Conservation (phyloP, 768 basidiomycete genomes). For the Rhodotorula taiwanensis region DNA sequence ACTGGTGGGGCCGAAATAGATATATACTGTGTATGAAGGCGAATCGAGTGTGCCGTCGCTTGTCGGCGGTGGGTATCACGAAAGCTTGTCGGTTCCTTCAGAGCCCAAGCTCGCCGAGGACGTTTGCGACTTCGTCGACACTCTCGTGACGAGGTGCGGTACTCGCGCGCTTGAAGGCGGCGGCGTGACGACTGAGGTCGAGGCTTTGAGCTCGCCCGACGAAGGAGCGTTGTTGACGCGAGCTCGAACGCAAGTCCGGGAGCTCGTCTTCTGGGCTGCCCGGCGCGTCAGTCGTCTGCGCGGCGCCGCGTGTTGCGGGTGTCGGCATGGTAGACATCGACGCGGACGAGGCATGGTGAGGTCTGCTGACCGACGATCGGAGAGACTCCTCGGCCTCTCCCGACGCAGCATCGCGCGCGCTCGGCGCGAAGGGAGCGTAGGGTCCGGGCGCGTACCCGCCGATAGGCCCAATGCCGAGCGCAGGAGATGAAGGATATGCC, state of each 20-base stretch:
- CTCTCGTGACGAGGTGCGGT: conserved; percentile 20
- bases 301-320: background rate
- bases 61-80: too few relatives aligned
- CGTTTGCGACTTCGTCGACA: conserved; percentile 34
- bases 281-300: too few relatives aligned
- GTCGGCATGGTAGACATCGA: conserved; percentile 16
- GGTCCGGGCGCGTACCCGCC: background rate
- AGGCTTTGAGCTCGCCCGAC: conserved; percentile 83
- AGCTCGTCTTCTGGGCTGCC: conserved; percentile 34
- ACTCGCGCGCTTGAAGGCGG: conserved; percentile 21
- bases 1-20: too few relatives aligned
- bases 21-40: too few relatives aligned
- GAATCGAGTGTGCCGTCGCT: too few relatives aligned
- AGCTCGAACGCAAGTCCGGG: conserved; percentile 7
- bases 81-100: too few relatives aligned
- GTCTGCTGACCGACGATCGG: background rate
- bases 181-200: conserved; percentile 65
- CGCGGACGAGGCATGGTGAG: conserved; percentile 22
- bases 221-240: conserved; percentile 64
- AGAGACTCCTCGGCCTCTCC: background rate
- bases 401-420: background rate
- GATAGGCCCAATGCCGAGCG: conserved; percentile 35
- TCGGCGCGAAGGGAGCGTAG: background rate
- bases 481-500: background rate
- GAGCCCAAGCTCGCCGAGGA: conserved; percentile 30